Percentiles rank a stretch among this genome's conserved stretches.
Conservation (phyloP, 2,329 filamentous ascomycete species). For the Talaromyces marneffei region DNA sequence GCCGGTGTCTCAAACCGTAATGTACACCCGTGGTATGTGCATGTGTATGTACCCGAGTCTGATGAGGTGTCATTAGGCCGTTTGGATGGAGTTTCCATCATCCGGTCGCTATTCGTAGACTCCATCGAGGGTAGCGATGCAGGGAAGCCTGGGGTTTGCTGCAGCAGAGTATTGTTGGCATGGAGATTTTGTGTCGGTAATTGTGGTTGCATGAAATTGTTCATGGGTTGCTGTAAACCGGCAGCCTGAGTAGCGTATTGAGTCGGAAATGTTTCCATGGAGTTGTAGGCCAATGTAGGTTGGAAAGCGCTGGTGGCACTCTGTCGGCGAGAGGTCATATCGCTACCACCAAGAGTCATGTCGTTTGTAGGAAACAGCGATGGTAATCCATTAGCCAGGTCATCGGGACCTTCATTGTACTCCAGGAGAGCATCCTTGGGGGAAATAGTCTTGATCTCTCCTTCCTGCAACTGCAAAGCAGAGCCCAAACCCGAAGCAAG, state of each 20-base stretch:
- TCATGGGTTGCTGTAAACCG: slow-evolving; percentile 45
- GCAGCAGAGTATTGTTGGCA: slow-evolving; percentile 26
- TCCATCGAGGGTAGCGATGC: slow-evolving; percentile 47
- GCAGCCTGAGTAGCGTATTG: slow-evolving; percentile 39
- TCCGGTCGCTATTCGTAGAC: slow-evolving; percentile 27
- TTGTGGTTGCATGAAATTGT: slow-evolving; percentile 34
- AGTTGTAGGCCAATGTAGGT: slow-evolving; percentile 30
- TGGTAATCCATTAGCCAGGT: slow-evolving; percentile 47
- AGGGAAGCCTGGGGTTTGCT: slow-evolving; percentile 53
- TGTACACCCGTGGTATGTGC: slow-evolving; percentile 87
- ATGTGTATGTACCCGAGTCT: slow-evolving; percentile 87
- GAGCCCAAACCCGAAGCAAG: slow-evolving; percentile 35
- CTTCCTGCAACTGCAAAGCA: slow-evolving; percentile 33
- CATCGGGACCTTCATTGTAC: slow-evolving; percentile 69
- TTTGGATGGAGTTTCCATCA: slow-evolving; percentile 25
- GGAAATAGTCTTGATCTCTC: slow-evolving; percentile 76
- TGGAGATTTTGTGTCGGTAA: slow-evolving; percentile 17
- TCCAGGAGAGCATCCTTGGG: slow-evolving; percentile 88
- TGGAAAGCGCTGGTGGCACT: slow-evolving; percentile 31
- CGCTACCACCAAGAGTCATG: slow-evolving; percentile 43
- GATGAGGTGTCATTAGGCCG: slow-evolving; percentile 62
- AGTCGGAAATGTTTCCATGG: slow-evolving; percentile 39
- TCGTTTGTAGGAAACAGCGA: slow-evolving; percentile 64
- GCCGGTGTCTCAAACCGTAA: slow-evolving; percentile 81
- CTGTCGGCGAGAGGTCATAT: slow-evolving; percentile 33